Conservation (phyloP, 1,284 basidiomycete genomes). For the Ceratobasidium sp. region DNA sequence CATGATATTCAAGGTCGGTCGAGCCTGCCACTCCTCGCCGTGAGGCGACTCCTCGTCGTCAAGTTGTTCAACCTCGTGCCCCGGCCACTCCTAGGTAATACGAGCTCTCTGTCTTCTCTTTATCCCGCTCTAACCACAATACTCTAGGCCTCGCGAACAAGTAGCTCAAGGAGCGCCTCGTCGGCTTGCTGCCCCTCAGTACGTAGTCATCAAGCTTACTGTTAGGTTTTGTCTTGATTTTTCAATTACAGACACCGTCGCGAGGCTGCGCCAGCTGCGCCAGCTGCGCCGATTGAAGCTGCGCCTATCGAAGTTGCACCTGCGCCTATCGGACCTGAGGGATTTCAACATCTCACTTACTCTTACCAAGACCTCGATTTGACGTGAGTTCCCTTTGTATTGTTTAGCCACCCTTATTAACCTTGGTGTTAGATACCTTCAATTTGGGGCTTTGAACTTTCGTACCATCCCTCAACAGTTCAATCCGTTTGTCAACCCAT, state of each 20-base stretch:
- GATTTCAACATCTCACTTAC: not conserved
- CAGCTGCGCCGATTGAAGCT: not conserved
- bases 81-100: not conserved
- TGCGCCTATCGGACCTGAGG: not conserved
- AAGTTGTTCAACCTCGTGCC: not conserved
- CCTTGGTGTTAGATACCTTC: not conserved
- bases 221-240: no score
- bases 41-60: not conserved
- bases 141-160: not conserved
- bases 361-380: not conserved
- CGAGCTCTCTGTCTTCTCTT: not conserved
- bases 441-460: constrained; percentile 4
- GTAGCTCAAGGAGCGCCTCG: not conserved
- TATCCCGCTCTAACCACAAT: not conserved
- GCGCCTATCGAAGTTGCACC: not conserved
- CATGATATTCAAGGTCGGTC: no score
- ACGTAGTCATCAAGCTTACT: not conserved
- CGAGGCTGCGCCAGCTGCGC: not conserved
- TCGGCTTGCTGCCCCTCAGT: not conserved
- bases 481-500: not conserved
- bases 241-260: not conserved
- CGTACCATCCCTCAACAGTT: not conserved
- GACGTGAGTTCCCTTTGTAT: not conserved
- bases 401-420: not conserved
- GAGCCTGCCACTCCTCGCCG: not conserved